Evolutionary conservation across 2,329 filamentous ascomycete species (phyloP).

Genomic region (Graphium sp.): DNA sequence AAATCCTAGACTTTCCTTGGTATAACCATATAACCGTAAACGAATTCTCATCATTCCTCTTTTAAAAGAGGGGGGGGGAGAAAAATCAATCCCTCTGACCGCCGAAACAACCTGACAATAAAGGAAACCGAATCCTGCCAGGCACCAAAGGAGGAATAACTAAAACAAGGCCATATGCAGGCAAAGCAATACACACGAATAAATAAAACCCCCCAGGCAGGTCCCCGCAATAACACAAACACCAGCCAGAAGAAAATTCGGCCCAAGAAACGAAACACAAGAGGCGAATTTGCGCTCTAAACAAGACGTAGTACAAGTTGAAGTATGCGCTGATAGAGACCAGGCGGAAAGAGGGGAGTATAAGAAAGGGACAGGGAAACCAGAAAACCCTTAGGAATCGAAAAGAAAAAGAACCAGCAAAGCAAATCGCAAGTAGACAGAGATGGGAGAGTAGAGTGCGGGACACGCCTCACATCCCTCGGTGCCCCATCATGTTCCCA

Average conservation of each 20-base stretch:
- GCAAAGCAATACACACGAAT: conserved; percentile 1
- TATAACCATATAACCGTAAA: no score
- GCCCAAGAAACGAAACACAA: no score
- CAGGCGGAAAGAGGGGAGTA: not conserved
- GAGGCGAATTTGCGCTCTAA: no score
- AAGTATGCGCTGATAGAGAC: not conserved
- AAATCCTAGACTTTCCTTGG: no score
- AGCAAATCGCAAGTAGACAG: not conserved
- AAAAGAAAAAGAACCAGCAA: not conserved
- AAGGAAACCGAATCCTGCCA: not conserved
- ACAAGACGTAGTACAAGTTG: conserved; percentile 1
- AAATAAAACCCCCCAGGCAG: conserved; percentile 1
- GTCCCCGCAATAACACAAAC: conserved; percentile 1
- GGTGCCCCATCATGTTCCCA: conserved; percentile 34
- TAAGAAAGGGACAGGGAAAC: not conserved
- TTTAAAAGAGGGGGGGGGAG: no score
- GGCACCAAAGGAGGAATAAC: not conserved
- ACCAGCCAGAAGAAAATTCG: no score
- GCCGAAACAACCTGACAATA: no score
- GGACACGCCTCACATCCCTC: conserved; percentile 22
- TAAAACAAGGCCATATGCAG: no score
- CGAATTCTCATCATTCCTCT: no score
- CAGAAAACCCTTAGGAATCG: conserved; percentile 1
- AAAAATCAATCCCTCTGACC: no score
- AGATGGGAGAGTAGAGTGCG: not conserved